Evolutionary conservation across 2,329 filamentous ascomycete species (phyloP), one percentile per base, ranked within the genome.

Genomic region (Cephalotrichum gorgonifer): DNA sequence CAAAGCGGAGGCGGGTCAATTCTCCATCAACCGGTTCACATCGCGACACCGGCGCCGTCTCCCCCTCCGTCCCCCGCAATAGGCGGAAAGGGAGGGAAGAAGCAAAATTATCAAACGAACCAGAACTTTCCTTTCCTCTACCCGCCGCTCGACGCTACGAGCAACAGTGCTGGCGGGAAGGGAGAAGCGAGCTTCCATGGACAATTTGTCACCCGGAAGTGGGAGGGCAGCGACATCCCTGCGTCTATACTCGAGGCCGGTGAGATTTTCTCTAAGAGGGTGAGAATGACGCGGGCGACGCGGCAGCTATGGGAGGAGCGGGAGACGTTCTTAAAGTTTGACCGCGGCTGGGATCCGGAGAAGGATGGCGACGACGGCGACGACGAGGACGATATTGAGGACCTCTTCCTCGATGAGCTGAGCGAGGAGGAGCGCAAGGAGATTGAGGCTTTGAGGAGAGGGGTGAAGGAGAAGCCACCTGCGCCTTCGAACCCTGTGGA

Each of bases 111-210:
- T 59, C 93, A 98, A 64, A 98, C 93, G 0, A 98, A 98, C 60
- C 93, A 98, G 58, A 93, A 96, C 61, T 97, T 98, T 55, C 93
- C 93, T 0, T 97, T 98, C 61, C 82, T 98, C 69, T 98, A 98
- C 57, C 93, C 93, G 2, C 93, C 93, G 1, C 71, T 96, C 17
- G 91, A 96, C 64, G 84, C 83, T 53, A 84, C 81, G 23, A 95
- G 89, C 66, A 95, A 95, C 61, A 86, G 85, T 56, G 83, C 91
- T 33, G 91, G 93, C 46, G 91, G 91, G 1, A 96, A 95, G 62
- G 90, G 90, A 12, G 79, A 77, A 20, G 86, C 89, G 6, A 86
- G 86, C 39, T 67, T 90, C 42, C 88, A 95, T 62, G 86, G 91
- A 56, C 66, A 79, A 17, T 71, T 94, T 22, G 88, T 95, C 3